A percentile compares a stretch with the other conserved stretches of the same genome.
Evolutionary conservation across 2,329 filamentous ascomycete genomes (phyloP).

Genomic region (Huntiella abstrusa): DNA sequence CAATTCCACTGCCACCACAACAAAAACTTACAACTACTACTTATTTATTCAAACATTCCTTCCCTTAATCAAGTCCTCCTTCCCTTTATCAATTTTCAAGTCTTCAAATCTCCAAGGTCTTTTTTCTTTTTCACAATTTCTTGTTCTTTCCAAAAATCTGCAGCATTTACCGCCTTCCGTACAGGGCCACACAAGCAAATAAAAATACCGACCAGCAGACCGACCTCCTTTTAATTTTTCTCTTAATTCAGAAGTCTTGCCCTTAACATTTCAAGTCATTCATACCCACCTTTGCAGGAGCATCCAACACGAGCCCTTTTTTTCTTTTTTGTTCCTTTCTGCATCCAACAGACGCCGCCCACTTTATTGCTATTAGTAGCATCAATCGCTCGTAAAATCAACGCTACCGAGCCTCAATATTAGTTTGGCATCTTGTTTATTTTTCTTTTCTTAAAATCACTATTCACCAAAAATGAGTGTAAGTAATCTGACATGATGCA

Average conservation of each 20-base stretch:
- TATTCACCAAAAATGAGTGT: background rate
- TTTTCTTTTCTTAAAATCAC: no score
- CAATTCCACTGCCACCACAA: background rate
- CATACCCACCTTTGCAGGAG: background rate
- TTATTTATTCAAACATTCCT: background rate
- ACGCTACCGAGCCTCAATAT: no score
- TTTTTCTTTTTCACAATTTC: background rate
- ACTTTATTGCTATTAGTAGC: no score
- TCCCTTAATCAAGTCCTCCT: background rate
- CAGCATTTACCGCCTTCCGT: background rate
- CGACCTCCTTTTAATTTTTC: conserved; percentile 10
- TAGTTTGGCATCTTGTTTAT: no score
- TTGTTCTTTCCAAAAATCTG: background rate
- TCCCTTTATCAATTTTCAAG: background rate
- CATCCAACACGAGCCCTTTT: no score
- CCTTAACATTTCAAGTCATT: background rate
- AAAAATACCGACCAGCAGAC: background rate
- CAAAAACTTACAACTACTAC: background rate
- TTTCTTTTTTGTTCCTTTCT: no score
- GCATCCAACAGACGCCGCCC: no score
- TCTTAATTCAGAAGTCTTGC: background rate
- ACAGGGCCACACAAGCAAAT: background rate
- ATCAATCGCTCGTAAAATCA: no score
- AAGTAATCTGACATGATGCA: background rate
- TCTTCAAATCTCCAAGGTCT: background rate